Evolutionary conservation across 208 protist genomes (phyloP).

Genomic region (Acanthamoeba royreba): DNA sequence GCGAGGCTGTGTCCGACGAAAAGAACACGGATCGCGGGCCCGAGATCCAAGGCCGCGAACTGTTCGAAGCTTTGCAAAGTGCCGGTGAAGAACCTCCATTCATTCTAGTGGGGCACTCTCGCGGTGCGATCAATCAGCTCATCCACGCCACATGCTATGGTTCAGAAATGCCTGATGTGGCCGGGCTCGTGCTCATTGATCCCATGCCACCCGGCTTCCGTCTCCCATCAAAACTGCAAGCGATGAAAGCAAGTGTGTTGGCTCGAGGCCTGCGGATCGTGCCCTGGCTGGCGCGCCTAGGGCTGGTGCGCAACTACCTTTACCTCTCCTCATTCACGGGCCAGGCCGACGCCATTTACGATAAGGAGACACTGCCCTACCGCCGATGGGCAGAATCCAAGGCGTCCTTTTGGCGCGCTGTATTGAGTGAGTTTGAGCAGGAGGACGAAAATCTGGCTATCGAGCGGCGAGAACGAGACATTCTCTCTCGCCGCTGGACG

Average conservation of each 20-base stretch:
- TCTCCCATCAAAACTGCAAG: neutral
- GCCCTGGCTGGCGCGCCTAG: neutral
- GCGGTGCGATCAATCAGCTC: neutral
- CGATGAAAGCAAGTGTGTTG: neutral
- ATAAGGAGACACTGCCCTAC: neutral
- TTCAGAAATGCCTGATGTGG: neutral
- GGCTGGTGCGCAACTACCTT: neutral
- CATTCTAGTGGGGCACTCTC: neutral
- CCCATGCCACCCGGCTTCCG: neutral
- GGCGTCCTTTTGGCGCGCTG: neutral
- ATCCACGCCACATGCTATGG: neutral
- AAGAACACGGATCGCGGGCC: neutral
- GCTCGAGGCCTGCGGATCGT: neutral
- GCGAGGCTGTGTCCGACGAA: neutral
- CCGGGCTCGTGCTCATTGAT: neutral
- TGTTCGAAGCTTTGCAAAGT: neutral
- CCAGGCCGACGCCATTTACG: neutral
- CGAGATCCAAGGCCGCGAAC: neutral
- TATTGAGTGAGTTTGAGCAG: neutral
- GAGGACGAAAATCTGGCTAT: neutral
- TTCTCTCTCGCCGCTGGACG: neutral
- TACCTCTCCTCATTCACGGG: neutral
- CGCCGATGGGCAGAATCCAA: neutral
- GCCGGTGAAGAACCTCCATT: neutral
- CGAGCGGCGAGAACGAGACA: neutral